phyloP scores from a whole-genome alignment of 768 basidiomycete genomes.

The button mushroom (Agaricus bisporus) region DNA sequence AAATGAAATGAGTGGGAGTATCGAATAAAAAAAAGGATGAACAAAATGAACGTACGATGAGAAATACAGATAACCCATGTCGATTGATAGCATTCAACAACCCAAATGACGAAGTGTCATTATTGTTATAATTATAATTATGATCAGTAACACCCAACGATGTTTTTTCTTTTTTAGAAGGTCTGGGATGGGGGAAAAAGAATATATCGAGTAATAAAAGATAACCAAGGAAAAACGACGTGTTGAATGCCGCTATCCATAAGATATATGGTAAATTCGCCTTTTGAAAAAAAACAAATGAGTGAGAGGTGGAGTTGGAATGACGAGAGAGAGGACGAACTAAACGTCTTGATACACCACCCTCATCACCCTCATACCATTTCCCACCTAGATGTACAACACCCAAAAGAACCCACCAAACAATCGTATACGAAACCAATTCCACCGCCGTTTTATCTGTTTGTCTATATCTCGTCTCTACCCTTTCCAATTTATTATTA shows the following conservation, averaged over 20 bases:
- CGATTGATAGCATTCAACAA: slow-evolving; percentile 79
- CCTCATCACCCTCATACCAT: slow-evolving; percentile 15
- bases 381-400: slow-evolving; percentile 32
- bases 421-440: slow-evolving; percentile 64
- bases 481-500: slow-evolving; percentile 2
- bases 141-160: too few species aligned
- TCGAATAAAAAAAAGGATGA: background rate
- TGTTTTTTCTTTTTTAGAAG: slow-evolving; percentile 13
- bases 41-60: slow-evolving; percentile 51
- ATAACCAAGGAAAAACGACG: slow-evolving; percentile 77
- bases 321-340: slow-evolving; percentile 23
- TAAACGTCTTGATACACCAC: slow-evolving; percentile 41
- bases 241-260: slow-evolving; percentile 89
- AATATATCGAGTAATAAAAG: slow-evolving; percentile 61
- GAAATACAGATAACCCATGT: slow-evolving; percentile 75
- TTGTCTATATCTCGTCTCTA: slow-evolving; percentile 35
- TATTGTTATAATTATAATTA: too few species aligned
- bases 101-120: too few species aligned
- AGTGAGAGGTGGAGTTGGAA: too few species aligned
- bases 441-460: slow-evolving; percentile 72
- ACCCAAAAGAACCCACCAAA: slow-evolving; percentile 72
- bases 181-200: slow-evolving; percentile 49
- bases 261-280: slow-evolving; percentile 85
- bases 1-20: background rate
- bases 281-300: slow-evolving; percentile 29